Evolutionary conservation across 1,284 basidiomycete genomes (phyloP).

Genomic region (Naganishia sp.): DNA sequence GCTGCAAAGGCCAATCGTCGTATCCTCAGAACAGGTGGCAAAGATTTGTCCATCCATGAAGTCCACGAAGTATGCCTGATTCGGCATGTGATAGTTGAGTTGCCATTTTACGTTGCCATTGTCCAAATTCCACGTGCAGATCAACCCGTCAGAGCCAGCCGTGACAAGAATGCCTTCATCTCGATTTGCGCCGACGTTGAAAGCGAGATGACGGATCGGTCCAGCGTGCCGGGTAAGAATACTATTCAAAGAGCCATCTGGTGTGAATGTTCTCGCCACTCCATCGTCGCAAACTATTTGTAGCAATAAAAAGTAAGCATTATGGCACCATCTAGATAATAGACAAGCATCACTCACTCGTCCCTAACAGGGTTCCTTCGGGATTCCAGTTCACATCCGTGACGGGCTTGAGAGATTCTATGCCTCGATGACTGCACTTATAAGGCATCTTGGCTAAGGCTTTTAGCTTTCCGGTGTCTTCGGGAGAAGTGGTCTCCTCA

Average conservation of each 20-base stretch:
- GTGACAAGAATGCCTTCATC: conserved; percentile 33
- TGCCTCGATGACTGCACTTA: conserved; percentile 28
- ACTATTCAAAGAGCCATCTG: conserved; percentile 33
- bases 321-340: too few relatives aligned
- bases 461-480: conserved; percentile 21
- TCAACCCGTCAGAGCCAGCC: conserved; percentile 30
- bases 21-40: conserved; percentile 35
- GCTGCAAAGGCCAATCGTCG: conserved; percentile 31
- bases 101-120: conserved; percentile 26
- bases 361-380: conserved; percentile 33
- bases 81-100: conserved; percentile 30
- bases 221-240: conserved; percentile 33
- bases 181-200: conserved; percentile 30
- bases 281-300: conserved; percentile 29
- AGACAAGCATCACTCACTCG: conserved; percentile 25
- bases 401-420: conserved; percentile 33
- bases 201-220: conserved; percentile 31
- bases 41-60: conserved; percentile 34
- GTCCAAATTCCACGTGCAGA: conserved; percentile 31
- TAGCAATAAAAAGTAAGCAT: background rate
- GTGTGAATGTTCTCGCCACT: conserved; percentile 33
- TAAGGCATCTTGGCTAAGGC: conserved; percentile 24
- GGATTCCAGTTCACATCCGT: conserved; percentile 33
- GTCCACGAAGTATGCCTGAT: conserved; percentile 33
- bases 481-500: conserved; percentile 23